Evolutionary conservation across 2,329 filamentous ascomycete genomes (phyloP), one percentile per base, ranked within the genome.

Genomic region (Lachnellula subtilissima): DNA sequence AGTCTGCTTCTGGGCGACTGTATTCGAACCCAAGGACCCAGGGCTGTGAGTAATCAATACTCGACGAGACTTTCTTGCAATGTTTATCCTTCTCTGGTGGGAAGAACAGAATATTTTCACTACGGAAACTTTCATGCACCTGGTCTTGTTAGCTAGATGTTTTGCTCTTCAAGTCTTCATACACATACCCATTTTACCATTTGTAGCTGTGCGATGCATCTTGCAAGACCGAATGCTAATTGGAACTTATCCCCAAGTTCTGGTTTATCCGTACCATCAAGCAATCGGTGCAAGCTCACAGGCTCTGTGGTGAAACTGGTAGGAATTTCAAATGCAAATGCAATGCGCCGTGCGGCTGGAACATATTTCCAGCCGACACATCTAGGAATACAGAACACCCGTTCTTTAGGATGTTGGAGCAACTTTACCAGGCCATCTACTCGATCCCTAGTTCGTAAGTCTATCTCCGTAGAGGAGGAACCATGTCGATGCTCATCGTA

Each of bases 111-210:
- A 58, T 52, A 35, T 58, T 58, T 17, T 55, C 53, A 35, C 56
- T 58, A 39, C 53, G 52, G 23, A 58, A 52, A 14, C 52, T 52
- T 32, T 58, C 51, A 32, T 58, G 56, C 4, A 58, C 52, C 55
- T 52, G 25, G 8, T 19, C 28, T 11, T 32, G 22, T 52, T 22
- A 36, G 43, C 28, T 15, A 14, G 28, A 22, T 15, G 37, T 6
- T 14, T 35, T 14, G 14, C n/a, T 11, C 25, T 15, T n/a, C 6
- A 17, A 17, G 17, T 9, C 17, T 32, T 12, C 7, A 28, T 4
- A n/a, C 4, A 9, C 37, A 23, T 15, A 52, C 50, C 45, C 45
- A 48, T 36, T 37, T 15, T 12, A 54, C 45, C 52, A 54, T 54
- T 14, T 54, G 52, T 17, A 49, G 45, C 22, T 54, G 52, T 22